A percentile compares a stretch with the other conserved stretches of the same genome.
phyloP scores from a whole-genome alignment of 257 asterid genomes.

The Scutellaria barbata region DNA sequence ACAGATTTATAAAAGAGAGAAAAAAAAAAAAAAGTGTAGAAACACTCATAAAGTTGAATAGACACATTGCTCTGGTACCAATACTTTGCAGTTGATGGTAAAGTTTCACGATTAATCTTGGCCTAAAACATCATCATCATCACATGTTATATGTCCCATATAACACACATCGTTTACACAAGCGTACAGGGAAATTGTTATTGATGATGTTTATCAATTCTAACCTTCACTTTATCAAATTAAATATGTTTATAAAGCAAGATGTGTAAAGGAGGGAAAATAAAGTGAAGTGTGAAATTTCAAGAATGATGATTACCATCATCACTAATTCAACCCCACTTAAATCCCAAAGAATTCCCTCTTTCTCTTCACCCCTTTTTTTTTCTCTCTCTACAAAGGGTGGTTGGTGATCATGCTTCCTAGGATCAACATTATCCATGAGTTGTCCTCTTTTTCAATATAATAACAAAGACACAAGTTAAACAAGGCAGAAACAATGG shows the following conservation, averaged over 20 bases:
- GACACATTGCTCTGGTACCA: slow-evolving; percentile 21
- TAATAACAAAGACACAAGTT: slow-evolving; percentile 15
- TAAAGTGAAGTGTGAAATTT: slow-evolving; percentile 34
- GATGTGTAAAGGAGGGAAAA: not conserved
- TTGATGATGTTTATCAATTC: not conserved
- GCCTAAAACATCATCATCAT: not conserved
- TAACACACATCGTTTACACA: too few relatives aligned
- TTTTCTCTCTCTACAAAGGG: too few relatives aligned
- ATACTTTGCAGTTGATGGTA: slow-evolving; percentile 28
- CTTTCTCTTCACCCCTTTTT: slow-evolving; percentile 44
- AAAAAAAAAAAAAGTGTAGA: not conserved
- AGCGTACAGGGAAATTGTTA: too few relatives aligned
- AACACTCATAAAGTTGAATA: slow-evolving; percentile 26
- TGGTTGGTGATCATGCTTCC: slow-evolving; percentile 41
- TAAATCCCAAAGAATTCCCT: slow-evolving; percentile 49
- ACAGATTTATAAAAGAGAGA: not conserved
- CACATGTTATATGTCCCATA: not conserved
- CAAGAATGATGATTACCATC: slow-evolving; percentile 53
- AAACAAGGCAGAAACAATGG: slow-evolving; percentile 44
- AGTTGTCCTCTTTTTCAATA: too few relatives aligned
- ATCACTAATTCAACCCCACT: slow-evolving; percentile 54
- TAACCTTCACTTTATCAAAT: not conserved
- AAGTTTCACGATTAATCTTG: slow-evolving; percentile 1
- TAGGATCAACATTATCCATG: slow-evolving; percentile 42
- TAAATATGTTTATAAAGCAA: not conserved